phyloP scores from a whole-genome alignment of 345 rosid species.

The Eutrema heterophyllum region DNA sequence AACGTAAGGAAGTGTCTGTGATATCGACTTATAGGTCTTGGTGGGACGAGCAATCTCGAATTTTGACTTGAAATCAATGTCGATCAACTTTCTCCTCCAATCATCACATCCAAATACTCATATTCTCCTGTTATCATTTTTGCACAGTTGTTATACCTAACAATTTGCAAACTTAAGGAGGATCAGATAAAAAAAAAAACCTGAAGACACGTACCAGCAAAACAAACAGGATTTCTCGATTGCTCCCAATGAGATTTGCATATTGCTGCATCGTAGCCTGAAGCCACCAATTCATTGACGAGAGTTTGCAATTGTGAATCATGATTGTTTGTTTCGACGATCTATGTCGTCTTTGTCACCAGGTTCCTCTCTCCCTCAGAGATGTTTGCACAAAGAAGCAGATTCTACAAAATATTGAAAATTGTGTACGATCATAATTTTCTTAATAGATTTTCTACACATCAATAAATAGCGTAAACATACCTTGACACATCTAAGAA shows the following conservation, averaged over 20 bases:
- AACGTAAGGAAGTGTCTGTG: conserved; percentile 51
- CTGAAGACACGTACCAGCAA: conserved; percentile 46
- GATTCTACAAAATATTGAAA: conserved; percentile 31
- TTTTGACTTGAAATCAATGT: conserved; percentile 67
- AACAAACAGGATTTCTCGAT: conserved; percentile 28
- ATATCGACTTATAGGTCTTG: conserved; percentile 44
- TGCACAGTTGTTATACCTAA: neutral
- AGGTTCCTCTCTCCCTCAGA: conserved; percentile 43
- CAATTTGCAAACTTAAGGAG: neutral
- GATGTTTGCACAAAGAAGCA: conserved; percentile 44
- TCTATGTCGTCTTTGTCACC: conserved; percentile 47
- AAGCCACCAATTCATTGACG: conserved; percentile 39
- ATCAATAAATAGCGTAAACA: neutral
- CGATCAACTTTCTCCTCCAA: conserved; percentile 57
- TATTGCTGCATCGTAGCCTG: conserved; percentile 66
- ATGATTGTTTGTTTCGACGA: conserved; percentile 53
- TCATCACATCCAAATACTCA: conserved; percentile 59
- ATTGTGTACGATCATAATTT: neutral
- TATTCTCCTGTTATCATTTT: conserved; percentile 47
- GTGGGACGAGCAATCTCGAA: conserved; percentile 74
- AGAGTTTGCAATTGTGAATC: conserved; percentile 38
- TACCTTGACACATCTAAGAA: neutral
- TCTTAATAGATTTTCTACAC: neutral
- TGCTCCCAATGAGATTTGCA: conserved; percentile 73
- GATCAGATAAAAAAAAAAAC: neutral